These are phyloP conservation scores for Silybum marianum DNA, from an alignment of 129 eudicot species.

Conservation along the genomic window DNA sequence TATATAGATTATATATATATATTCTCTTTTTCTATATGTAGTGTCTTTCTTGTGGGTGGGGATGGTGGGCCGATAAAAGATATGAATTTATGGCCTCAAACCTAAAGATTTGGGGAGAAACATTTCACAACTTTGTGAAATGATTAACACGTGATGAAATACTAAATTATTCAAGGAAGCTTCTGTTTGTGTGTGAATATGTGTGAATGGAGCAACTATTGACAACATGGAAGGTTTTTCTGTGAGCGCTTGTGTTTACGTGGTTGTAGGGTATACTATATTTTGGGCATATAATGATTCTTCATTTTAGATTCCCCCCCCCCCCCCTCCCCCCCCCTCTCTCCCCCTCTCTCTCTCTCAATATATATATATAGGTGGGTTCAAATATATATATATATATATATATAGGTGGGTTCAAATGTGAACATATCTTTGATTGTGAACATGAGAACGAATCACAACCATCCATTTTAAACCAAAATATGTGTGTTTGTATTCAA, in stretches of 20 bases:
- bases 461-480: too few relatives aligned
- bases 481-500: too few relatives aligned
- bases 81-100: not conserved
- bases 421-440: too few relatives aligned
- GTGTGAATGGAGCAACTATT: not conserved
- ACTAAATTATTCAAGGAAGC: not conserved
- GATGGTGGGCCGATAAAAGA: conserved; percentile 2
- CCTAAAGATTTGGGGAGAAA: not conserved
- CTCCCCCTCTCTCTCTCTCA: too few relatives aligned
- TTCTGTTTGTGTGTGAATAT: not conserved
- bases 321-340: too few relatives aligned
- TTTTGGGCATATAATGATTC: not conserved
- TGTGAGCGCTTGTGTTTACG: not conserved
- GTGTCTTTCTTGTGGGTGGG: not conserved
- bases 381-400: too few relatives aligned
- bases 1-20: too few relatives aligned
- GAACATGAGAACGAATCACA: too few relatives aligned
- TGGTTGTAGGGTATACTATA: not conserved
- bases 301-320: not conserved
- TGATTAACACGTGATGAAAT: not conserved
- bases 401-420: too few relatives aligned
- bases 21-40: not conserved
- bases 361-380: too few relatives aligned
- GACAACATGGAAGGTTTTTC: not conserved
- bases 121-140: not conserved